Conservation (phyloP, 768 basidiomycete species). For the Hebeloma cylindrosporum region DNA sequence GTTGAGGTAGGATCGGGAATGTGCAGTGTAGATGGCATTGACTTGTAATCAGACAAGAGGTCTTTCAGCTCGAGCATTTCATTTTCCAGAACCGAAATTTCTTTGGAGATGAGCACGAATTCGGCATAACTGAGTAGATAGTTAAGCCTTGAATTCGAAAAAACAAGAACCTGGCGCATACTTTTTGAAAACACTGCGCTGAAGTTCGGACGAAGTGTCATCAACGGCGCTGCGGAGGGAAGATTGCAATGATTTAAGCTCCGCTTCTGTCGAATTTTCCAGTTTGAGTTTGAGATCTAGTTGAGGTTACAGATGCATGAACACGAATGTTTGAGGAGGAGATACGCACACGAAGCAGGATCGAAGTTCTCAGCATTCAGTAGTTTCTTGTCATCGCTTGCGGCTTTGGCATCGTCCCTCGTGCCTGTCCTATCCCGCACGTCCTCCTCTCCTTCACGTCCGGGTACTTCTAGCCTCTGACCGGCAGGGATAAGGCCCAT, state of each 20-base stretch:
- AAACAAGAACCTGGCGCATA: conserved; percentile 27
- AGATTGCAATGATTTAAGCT: conserved; percentile 73
- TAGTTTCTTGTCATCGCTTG: conserved; percentile 55
- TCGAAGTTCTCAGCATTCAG: conserved; percentile 83
- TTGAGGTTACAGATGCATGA: background rate
- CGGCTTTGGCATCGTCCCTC: conserved; percentile 45
- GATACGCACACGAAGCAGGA: conserved; percentile 78
- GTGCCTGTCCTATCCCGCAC: conserved; percentile 37
- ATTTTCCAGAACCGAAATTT: conserved; percentile 93
- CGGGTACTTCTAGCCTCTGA: conserved; percentile 22
- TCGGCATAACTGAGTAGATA: conserved; percentile 77
- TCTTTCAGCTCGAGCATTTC: conserved; percentile 98
- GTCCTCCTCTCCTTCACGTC: conserved; percentile 48
- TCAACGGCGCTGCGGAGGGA: conserved; percentile 70
- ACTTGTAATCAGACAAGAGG: conserved; percentile 91
- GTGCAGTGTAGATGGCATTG: conserved; percentile 90
- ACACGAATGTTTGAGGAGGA: background rate
- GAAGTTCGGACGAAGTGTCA: conserved; percentile 76
- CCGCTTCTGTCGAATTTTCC: conserved; percentile 86
- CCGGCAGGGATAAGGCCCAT: conserved; percentile 27
- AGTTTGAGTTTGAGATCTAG: conserved; percentile 80
- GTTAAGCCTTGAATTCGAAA: conserved; percentile 5
- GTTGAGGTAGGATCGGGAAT: conserved; percentile 79
- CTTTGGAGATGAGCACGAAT: conserved; percentile 95
- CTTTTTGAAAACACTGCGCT: conserved; percentile 96